Evolutionary conservation across 164 flowering plant genomes (phyloP).

Genomic region (Magnolia officinalis): DNA sequence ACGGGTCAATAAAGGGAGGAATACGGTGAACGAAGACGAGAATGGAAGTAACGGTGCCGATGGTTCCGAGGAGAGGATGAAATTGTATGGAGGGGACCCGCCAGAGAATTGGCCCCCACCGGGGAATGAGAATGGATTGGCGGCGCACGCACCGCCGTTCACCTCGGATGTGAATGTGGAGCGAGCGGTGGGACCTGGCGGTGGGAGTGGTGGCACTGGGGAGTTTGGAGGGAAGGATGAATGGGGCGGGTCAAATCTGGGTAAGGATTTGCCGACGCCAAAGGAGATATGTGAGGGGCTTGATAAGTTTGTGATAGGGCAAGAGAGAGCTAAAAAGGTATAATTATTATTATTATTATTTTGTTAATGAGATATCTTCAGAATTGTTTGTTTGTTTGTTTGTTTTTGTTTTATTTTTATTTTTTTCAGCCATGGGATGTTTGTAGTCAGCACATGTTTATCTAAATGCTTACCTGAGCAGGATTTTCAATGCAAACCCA

Average conservation of each 20-base stretch:
- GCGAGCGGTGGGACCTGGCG: constrained; percentile 35
- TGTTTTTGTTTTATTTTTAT: too few relatives aligned
- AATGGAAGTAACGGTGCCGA: constrained; percentile 1
- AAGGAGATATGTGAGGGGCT: constrained; percentile 89
- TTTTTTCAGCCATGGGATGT: too few relatives aligned
- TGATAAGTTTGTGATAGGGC: constrained; percentile 93
- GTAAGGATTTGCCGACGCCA: constrained; percentile 83
- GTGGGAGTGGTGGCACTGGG: constrained; percentile 22
- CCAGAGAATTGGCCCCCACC: constrained; percentile 53
- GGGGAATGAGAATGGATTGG: constrained; percentile 50
- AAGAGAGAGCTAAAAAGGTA: constrained; percentile 86
- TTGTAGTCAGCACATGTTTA: background rate
- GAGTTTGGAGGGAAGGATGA: constrained; percentile 39
- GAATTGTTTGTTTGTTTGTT: background rate
- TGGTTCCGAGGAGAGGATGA: constrained; percentile 60
- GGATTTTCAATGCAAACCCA: background rate
- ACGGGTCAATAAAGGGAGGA: constrained; percentile 19
- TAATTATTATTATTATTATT: background rate
- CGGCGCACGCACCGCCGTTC: constrained; percentile 76
- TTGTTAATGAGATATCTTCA: background rate
- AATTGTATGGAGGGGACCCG: constrained; percentile 52
- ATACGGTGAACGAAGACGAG: constrained; percentile 2
- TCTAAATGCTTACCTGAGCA: background rate
- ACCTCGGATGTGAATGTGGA: constrained; percentile 64
- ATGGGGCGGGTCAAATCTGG: constrained; percentile 87